A percentile compares a stretch with the other conserved stretches of the same genome.
Evolutionary conservation across 208 protist genomes (phyloP).

Genomic region (Wallacemonas sp.): DNA sequence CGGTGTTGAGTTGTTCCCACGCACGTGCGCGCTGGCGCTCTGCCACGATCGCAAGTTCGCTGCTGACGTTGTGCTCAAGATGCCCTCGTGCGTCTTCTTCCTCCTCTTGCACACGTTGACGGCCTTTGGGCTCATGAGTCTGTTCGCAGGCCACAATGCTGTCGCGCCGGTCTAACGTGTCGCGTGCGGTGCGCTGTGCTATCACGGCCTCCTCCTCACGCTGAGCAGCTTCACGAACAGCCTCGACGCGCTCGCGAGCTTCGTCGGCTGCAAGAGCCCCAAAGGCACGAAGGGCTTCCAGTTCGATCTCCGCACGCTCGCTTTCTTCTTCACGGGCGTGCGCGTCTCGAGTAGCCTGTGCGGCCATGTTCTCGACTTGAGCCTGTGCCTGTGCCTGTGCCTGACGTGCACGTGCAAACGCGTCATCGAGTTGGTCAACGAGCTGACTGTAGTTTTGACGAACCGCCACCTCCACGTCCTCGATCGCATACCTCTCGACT

Average conservation of each 20-base stretch:
- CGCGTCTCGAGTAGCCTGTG: constrained; percentile 5
- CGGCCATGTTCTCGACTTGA: not conserved
- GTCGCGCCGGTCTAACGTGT: constrained; percentile 7
- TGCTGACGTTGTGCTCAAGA: not conserved
- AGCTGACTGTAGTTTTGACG: constrained; percentile 6
- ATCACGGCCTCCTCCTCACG: constrained; percentile 14
- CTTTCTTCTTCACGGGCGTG: constrained; percentile 12
- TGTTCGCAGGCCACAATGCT: not conserved
- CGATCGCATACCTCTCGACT: constrained; percentile 14
- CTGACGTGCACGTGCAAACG: not conserved
- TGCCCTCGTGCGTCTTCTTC: not conserved
- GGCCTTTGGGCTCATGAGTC: not conserved
- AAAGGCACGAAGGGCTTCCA: constrained; percentile 3
- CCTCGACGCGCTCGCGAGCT: constrained; percentile 17
- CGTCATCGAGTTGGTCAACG: constrained; percentile 4
- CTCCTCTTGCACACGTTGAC: not conserved
- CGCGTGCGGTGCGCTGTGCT: constrained; percentile 15
- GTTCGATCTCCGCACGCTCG: not conserved
- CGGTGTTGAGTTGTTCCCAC: not conserved
- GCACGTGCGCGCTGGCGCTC: not conserved
- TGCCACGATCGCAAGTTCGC: not conserved
- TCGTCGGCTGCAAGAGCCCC: not conserved
- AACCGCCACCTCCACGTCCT: constrained; percentile 15
- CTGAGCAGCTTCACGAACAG: constrained; percentile 23
- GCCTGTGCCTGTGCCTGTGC: not conserved